Percentiles rank a stretch among this genome's conserved stretches.
Conservation (phyloP, 148 eudicot genomes). For the Rhododendron mucronatum region DNA sequence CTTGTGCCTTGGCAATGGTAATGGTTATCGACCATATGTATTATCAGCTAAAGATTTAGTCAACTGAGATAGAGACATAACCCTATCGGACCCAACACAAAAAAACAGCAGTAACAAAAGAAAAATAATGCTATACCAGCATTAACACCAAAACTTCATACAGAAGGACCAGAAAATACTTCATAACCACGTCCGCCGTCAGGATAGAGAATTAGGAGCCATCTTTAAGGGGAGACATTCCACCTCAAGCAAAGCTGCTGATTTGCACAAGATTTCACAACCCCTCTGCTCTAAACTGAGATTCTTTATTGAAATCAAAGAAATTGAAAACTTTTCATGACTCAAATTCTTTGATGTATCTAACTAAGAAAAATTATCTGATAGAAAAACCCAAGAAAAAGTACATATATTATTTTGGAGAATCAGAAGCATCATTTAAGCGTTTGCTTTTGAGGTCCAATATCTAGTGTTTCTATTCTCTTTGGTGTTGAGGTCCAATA, state of each 20-base stretch:
- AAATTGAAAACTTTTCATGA: neutral
- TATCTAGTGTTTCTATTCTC: neutral
- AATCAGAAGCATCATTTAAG: neutral
- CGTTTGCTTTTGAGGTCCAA: neutral
- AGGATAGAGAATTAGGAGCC: neutral
- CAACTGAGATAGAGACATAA: neutral
- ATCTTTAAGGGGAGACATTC: neutral
- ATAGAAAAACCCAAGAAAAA: neutral
- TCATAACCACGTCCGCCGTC: neutral
- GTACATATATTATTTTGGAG: neutral
- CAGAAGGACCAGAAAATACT: neutral
- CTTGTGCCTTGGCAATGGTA: neutral
- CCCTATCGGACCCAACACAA: too few relatives aligned
- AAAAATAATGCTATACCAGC: neutral
- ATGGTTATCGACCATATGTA: neutral
- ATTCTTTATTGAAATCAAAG: neutral
- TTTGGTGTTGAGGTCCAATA: neutral
- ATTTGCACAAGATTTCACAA: neutral
- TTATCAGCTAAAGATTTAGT: neutral
- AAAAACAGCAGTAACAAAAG: neutral
- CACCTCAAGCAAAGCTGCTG: neutral
- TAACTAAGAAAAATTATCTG: neutral
- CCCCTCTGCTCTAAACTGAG: neutral
- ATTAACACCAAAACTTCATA: neutral
- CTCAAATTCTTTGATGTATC: neutral